Evolutionary conservation across 169 alveolate genomes (phyloP).

Genomic region (Prorocentrum cordatum): DNA sequence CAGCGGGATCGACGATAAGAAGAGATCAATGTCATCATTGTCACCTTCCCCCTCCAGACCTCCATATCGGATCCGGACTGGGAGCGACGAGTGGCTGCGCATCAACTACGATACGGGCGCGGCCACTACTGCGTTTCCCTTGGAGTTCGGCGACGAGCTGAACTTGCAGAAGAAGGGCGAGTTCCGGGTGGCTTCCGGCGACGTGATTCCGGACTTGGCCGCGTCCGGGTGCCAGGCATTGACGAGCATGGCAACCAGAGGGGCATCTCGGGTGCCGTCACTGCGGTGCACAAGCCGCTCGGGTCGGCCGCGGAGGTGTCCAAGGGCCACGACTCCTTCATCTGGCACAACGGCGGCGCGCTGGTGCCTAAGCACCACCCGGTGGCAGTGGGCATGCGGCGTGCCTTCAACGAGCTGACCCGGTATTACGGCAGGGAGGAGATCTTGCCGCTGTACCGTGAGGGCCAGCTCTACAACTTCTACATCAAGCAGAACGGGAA

Average conservation of each 20-base stretch:
- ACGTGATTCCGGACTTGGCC: slow-evolving; percentile 13
- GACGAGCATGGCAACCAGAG: slow-evolving; percentile 18
- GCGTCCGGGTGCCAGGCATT: not conserved
- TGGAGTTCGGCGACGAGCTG: slow-evolving; percentile 2
- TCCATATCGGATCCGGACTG: too few relatives aligned
- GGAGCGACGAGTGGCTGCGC: not conserved
- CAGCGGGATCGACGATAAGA: too few relatives aligned
- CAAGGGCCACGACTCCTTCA: not conserved
- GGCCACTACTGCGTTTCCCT: not conserved
- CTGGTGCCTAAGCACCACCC: not conserved
- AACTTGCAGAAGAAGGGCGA: not conserved
- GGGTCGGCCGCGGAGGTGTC: slow-evolving; percentile 21
- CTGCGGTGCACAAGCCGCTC: slow-evolving; percentile 24
- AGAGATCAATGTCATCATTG: too few relatives aligned
- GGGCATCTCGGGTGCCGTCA: not conserved
- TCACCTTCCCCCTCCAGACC: too few relatives aligned
- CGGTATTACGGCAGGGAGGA: not conserved
- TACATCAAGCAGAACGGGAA: not conserved
- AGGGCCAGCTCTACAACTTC: slow-evolving; percentile 6
- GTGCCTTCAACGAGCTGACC: not conserved
- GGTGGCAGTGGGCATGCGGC: not conserved
- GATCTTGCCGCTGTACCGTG: not conserved
- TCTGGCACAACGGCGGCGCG: not conserved
- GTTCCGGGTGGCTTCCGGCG: slow-evolving; percentile 6
- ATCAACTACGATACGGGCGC: slow-evolving; percentile 42